Evolutionary conservation across 768 basidiomycete genomes (phyloP), one percentile per base, ranked within the genome.

Genomic region (Suillus lakei): DNA sequence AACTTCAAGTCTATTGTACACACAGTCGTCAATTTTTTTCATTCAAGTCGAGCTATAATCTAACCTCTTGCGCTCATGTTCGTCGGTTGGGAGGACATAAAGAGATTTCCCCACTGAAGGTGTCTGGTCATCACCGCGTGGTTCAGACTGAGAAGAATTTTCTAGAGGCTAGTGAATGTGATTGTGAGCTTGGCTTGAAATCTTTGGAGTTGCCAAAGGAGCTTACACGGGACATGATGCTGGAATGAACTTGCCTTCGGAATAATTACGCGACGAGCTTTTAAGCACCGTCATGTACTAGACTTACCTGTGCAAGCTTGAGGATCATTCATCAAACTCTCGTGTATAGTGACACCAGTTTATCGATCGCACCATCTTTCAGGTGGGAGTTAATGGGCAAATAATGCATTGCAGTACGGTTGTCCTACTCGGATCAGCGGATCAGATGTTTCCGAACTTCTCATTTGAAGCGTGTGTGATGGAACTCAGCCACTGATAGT

Each of bases 81-180:
- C 73, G 5, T 75, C 73, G 5, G 68, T 71, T 23, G 74, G 75
- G 3, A 74, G 65, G 21, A 75, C 53, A 48, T 76, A 76, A 0
- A 68, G 60, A 28, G 68, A 55, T 32, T 58, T 58, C 21, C 16
- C 38, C 18, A 58, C 18, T 13, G 56, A 9, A 26, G 9, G 8
- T 9, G 15, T 18, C 36, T 38, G 15, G 56, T 26, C 56, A 18
- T 16, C 56, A 28, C 21, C 21, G 53, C 16, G 53, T 54, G 4
- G 53, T 54, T 21, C 12, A 32, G 53, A 58, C 56, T 58, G 38
- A 28, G 18, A 12, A 28, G 23, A 28, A 5, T 18, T 26, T 16
- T 28, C 16, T 1, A 38, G 5, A 39, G 26, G 16, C 55, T 58
- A 18, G 16, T 21, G 56, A 28, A 26, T 28, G 30, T 54, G 12